These are phyloP conservation scores for Parascedosporium putredinis DNA, from an alignment of 2,329 filamentous ascomycete genomes.

Conservation along the genomic window DNA sequence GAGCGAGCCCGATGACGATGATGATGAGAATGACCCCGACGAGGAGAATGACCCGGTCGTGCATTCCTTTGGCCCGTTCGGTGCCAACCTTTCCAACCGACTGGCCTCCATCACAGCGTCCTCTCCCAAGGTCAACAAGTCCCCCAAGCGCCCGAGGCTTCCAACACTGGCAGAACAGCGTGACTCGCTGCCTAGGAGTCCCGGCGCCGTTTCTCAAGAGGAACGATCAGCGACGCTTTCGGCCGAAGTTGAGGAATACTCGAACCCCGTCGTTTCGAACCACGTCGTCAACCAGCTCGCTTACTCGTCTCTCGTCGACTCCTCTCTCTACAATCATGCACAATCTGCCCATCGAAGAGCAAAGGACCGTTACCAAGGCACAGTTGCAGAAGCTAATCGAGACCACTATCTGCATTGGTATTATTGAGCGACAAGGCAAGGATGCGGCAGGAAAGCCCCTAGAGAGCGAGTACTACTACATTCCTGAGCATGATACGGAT, in stretches of 20 bases:
- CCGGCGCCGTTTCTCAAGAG: conserved; percentile 13
- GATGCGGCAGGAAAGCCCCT: conserved; percentile 88
- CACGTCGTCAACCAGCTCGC: conserved; percentile 93
- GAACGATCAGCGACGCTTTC: conserved; percentile 9
- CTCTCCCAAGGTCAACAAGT: conserved; percentile 42
- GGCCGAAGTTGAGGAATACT: conserved; percentile 9
- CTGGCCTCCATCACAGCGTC: conserved; percentile 66
- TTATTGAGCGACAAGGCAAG: conserved; percentile 84
- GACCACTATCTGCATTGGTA: conserved; percentile 67
- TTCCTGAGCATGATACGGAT: conserved; percentile 78
- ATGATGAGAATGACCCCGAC: conserved; percentile 62
- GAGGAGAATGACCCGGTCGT: conserved; percentile 93
- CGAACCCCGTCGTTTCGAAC: conserved; percentile 40
- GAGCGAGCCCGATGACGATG: conserved; percentile 48
- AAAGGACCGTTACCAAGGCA: conserved; percentile 46
- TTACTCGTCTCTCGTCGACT: conserved; percentile 82
- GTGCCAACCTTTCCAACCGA: conserved; percentile 71
- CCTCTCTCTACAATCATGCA: conserved; percentile 82
- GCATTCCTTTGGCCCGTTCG: conserved; percentile 85
- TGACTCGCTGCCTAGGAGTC: conserved; percentile 13
- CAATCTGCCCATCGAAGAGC: conserved; percentile 64
- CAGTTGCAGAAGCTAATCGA: conserved; percentile 65
- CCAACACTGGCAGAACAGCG: conserved; percentile 11
- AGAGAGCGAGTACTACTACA: conserved; percentile 95
- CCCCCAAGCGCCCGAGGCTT: conserved; percentile 13